Evolutionary conservation across 148 eudicot species (phyloP).

Genomic region (Rheum nobile): DNA sequence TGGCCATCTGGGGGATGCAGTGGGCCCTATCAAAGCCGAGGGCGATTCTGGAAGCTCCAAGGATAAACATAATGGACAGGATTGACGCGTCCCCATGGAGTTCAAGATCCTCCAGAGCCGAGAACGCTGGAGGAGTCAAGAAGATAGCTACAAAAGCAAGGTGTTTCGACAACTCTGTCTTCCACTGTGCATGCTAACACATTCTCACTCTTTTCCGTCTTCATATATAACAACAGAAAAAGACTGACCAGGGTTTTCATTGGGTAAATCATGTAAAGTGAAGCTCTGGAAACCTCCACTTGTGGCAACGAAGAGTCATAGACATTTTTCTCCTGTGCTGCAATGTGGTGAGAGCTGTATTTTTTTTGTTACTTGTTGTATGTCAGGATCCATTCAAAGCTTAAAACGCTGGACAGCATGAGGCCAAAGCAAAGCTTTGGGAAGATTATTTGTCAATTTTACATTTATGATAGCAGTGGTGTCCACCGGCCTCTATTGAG

Average conservation of each 20-base stretch:
- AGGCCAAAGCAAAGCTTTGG: not conserved
- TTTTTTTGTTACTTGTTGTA: not conserved
- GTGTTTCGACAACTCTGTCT: constrained; percentile 64
- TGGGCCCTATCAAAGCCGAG: constrained; percentile 73
- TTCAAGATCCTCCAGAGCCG: constrained; percentile 26
- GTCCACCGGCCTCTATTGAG: not conserved
- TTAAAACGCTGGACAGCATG: not conserved
- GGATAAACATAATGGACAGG: constrained; percentile 64
- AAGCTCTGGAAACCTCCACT: not conserved
- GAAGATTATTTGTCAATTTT: not conserved
- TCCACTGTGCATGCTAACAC: constrained; percentile 57
- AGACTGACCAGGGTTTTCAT: not conserved
- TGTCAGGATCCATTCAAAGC: not conserved
- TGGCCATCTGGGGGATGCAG: constrained; percentile 72
- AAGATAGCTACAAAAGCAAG: constrained; percentile 36
- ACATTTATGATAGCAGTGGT: not conserved
- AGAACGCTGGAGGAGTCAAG: constrained; percentile 23
- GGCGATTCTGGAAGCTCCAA: constrained; percentile 67
- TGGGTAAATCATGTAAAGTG: not conserved
- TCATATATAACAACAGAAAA: no score
- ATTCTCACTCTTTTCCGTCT: not conserved
- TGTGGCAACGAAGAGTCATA: not conserved
- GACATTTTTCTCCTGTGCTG: not conserved
- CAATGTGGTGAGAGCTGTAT: not conserved
- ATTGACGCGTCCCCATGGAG: constrained; percentile 26